Evolutionary conservation across 108 stramenopile species (phyloP), one percentile per base, ranked within the genome.

Genomic region (Cyclotella sp.): DNA sequence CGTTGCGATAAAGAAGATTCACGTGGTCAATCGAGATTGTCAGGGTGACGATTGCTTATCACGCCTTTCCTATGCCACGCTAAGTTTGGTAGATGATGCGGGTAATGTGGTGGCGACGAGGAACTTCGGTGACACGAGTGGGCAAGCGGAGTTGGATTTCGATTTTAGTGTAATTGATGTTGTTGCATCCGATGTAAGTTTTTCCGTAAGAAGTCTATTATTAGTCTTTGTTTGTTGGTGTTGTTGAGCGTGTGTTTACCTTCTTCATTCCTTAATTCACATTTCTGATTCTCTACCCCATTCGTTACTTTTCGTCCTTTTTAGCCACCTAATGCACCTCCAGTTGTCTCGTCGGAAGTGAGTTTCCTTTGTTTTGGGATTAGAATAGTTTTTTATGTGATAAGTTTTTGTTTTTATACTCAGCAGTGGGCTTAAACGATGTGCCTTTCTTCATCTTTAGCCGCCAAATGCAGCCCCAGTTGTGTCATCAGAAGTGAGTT

Each of bases 21-120:
- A 18, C 16, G 40, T 71, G 12, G 15, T 59, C 39, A 58, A 71
- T 60, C 55, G 59, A 43, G 16, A n/a, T n/a, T 68, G 67, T 68
- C 7, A 24, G 26, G 34, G 18, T 34, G 22, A 26, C 42, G 29
- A 53, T 53, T 52, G 67, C 22, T 45, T 64, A 1, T 12, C 22
- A 13, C 16, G 63, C 8, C n/a, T 64, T 3, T 64, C 63, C 8
- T 45, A 64, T 22, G 39, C 29, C 13, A 68, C 49, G 13, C 3
- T 68, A 10, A 9, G 9, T 9, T 52, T 68, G 28, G 27, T 68
- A 1, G 30, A 68, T 52, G 46, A 49, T 5, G 0, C 8, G 12
- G 67, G 40, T 0, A 39, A 40, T 1, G 42, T 52, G 27, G 49
- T 68, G 7, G 51, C 49, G n/a, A 52, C 2, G 34, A 27, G 49